A percentile compares a stretch with the other conserved stretches of the same genome.
These are phyloP conservation scores for Nevesoporus exiguus DNA, from an alignment of 768 basidiomycete genomes.

Conservation along the genomic window DNA sequence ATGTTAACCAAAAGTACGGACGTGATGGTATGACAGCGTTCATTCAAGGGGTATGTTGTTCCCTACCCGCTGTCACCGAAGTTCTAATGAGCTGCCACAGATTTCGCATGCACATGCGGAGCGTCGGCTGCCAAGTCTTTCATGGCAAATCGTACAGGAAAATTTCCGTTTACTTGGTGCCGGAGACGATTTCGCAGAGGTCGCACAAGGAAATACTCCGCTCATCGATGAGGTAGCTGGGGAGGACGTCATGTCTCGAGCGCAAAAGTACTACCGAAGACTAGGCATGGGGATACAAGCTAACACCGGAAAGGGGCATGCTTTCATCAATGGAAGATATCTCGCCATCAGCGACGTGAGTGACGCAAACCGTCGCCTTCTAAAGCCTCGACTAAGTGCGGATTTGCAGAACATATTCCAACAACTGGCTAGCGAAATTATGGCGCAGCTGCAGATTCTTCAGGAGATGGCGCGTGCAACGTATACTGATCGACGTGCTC, in stretches of 20 bases:
- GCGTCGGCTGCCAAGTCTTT: slow-evolving; percentile 31
- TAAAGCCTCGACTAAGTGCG: neutral
- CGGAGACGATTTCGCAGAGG: slow-evolving; percentile 38
- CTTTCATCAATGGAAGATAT: slow-evolving; percentile 89
- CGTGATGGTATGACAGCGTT: slow-evolving; percentile 60
- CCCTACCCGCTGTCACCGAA: neutral
- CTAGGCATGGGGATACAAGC: slow-evolving; percentile 45
- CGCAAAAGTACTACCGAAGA: slow-evolving; percentile 53
- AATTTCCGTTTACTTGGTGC: slow-evolving; percentile 38
- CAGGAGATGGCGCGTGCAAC: slow-evolving; percentile 61
- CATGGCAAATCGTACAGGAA: slow-evolving; percentile 42
- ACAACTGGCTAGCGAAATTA: slow-evolving; percentile 42
- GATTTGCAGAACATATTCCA: slow-evolving; percentile 23
- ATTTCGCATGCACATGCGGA: slow-evolving; percentile 37
- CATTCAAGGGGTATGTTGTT: slow-evolving; percentile 44
- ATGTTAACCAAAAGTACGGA: slow-evolving; percentile 62
- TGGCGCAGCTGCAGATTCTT: slow-evolving; percentile 58
- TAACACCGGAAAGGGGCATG: slow-evolving; percentile 51
- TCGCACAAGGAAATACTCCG: slow-evolving; percentile 32
- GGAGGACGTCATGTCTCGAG: slow-evolving; percentile 40
- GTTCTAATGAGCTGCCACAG: slow-evolving; percentile 24
- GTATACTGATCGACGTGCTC: neutral
- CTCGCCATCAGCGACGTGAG: slow-evolving; percentile 64
- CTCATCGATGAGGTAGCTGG: slow-evolving; percentile 26
- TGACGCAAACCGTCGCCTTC: slow-evolving; percentile 1